Base-by-base conservation (phyloP, 2,329 filamentous ascomycete genomes). In the Akanthomyces lecanii region DNA sequence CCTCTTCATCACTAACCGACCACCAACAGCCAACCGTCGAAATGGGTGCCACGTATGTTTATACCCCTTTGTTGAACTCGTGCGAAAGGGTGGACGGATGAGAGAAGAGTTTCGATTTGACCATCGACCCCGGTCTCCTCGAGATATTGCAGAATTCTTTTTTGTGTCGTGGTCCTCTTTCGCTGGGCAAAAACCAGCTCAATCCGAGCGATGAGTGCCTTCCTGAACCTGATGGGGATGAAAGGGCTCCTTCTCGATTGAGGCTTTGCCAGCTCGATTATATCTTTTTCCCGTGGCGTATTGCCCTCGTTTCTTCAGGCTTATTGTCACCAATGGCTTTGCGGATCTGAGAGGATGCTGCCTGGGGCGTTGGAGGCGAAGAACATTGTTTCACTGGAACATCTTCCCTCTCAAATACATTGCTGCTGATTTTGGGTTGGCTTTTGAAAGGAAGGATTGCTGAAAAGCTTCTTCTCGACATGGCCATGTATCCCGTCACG, bases 371-470 rank as follows among this genome's bases (percentile, higher is more conserved):
- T 62, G 60, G 60, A 56, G 60, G 23, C 14, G 52, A 81, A 85
- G 85, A 88, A 84, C 23, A 50, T 85, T 75, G 81, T 77, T 36
- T 76, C 79, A 30, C 76, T 75, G 77, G 82, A 87, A 89, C 88
- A 80, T 80, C 81, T 92, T 91, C 89, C 84, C 86, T 84, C 87
- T 85, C 69, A 92, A 94, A 91, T 80, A 25, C 69, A 92, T 89
- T 88, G 87, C 88, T 85, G 81, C 77, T 75, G 28, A 55, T 56
- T 30, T 30, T 48, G 10, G 42, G 16, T 10, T 40, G 33, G 18
- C 7, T 2, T 48, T 48, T 5, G 12, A 30, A 30, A 52, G 30
- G 44, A 66, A 61, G 61, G 28, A 21, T 23, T 59, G 45, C 63
- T 21, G n/a, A 59, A 57, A 51, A 33, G 58, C 59, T 38, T 40